A percentile compares a stretch with the other conserved stretches of the same genome.
Conservation (phyloP, 2,329 filamentous ascomycete genomes). For the Botryosphaeria dothidea region DNA sequence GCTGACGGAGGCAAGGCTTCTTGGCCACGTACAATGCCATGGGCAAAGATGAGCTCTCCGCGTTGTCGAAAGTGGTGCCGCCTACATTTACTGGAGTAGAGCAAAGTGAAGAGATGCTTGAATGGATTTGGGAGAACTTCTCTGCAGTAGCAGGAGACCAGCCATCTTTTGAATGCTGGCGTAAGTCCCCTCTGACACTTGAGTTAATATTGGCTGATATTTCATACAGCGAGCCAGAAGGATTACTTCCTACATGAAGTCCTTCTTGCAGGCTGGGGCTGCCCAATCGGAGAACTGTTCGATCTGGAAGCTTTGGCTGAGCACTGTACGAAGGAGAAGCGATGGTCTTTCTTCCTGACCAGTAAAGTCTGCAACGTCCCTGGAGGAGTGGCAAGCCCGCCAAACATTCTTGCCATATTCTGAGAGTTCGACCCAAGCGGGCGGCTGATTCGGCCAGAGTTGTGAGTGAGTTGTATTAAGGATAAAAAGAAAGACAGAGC, state of each 20-base stretch:
- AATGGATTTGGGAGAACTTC: constrained; percentile 69
- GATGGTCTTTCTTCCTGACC: constrained; percentile 50
- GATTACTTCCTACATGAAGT: constrained; percentile 24
- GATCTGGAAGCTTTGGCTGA: constrained; percentile 32
- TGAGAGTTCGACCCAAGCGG: background rate
- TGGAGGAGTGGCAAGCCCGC: constrained; percentile 31
- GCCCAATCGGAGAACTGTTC: constrained; percentile 39
- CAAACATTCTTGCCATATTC: constrained; percentile 29
- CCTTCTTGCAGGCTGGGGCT: constrained; percentile 33
- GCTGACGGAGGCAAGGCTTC: constrained; percentile 22
- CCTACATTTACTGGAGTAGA: constrained; percentile 20
- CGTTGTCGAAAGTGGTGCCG: constrained; percentile 19
- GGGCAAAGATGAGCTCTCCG: constrained; percentile 19
- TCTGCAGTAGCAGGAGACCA: constrained; percentile 63
- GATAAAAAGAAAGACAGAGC: too few relatives aligned
- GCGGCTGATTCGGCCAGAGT: too few relatives aligned
- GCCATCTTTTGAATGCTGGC: constrained; percentile 63
- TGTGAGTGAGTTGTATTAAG: background rate
- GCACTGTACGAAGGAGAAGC: constrained; percentile 30
- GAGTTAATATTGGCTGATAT: background rate
- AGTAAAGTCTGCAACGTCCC: constrained; percentile 55
- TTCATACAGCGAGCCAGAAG: constrained; percentile 12
- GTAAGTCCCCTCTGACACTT: constrained; percentile 6
- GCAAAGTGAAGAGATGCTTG: constrained; percentile 47
- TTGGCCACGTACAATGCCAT: constrained; percentile 21